These are phyloP conservation scores for Cryphonectria carpinicola DNA, from an alignment of 2,329 filamentous ascomycete genomes.

Conservation along the genomic window DNA sequence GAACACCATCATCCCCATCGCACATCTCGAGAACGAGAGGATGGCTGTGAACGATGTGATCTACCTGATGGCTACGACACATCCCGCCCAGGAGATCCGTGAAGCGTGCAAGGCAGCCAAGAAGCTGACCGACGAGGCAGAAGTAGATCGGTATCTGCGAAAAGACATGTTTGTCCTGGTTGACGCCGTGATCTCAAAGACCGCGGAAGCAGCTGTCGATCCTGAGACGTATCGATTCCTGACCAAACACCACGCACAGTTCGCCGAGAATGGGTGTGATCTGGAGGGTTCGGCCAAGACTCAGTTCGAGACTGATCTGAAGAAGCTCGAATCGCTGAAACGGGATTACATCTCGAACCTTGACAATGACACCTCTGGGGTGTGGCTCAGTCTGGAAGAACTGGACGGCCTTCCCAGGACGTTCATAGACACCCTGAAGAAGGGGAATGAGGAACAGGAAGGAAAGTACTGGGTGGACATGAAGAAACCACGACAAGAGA, in stretches of 20 bases:
- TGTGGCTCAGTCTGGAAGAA: conserved; percentile 23
- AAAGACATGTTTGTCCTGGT: conserved; percentile 24
- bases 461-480: conserved; percentile 25
- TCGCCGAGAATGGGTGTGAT: conserved; percentile 24
- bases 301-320: conserved; percentile 5
- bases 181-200: conserved; percentile 13
- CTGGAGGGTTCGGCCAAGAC: conserved; percentile 6
- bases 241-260: conserved; percentile 23
- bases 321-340: conserved; percentile 2
- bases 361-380: conserved; percentile 21
- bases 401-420: conserved; percentile 24
- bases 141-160: conserved; percentile 22
- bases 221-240: conserved; percentile 18
- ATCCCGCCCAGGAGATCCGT: conserved; percentile 23
- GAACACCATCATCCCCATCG: conserved; percentile 12
- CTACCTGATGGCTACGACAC: conserved; percentile 24
- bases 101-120: conserved; percentile 21
- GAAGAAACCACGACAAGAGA: conserved; percentile 12
- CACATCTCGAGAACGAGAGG: conserved; percentile 11
- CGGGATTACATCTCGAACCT: conserved; percentile 23
- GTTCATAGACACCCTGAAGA: conserved; percentile 12
- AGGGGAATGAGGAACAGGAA: conserved; percentile 11
- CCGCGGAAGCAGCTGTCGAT: background rate
- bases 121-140: conserved; percentile 19
- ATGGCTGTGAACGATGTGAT: conserved; percentile 16